Conservation (phyloP, 2,329 filamentous ascomycete species). For the Eurotiales sp. region DNA sequence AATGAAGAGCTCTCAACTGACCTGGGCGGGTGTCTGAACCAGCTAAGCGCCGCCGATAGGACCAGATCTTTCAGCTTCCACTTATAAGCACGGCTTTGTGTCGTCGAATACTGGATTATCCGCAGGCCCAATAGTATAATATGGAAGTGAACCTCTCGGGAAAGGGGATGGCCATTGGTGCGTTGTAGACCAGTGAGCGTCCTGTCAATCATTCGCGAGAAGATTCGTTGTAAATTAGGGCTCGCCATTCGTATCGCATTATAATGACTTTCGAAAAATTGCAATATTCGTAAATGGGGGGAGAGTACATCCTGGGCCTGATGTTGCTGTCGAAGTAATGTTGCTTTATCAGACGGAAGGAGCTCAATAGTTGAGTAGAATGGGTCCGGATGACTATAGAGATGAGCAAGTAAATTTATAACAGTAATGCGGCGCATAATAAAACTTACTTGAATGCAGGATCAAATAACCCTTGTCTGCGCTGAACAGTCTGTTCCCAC, state of each 20-base stretch:
- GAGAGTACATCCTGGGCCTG: conserved; percentile 76
- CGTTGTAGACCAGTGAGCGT: conserved; percentile 72
- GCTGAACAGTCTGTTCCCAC: conserved; percentile 81
- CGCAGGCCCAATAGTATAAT: conserved; percentile 77
- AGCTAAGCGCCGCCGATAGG: conserved; percentile 77
- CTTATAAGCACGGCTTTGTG: conserved; percentile 60
- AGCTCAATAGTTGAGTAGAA: conserved; percentile 92
- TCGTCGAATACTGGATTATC: conserved; percentile 68
- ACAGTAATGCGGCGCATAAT: background rate
- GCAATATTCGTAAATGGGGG: conserved; percentile 78
- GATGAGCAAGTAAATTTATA: background rate
- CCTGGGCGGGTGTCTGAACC: conserved; percentile 79
- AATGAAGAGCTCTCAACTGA: conserved; percentile 24
- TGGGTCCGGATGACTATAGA: conserved; percentile 66
- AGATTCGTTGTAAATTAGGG: conserved; percentile 74
- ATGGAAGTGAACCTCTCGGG: conserved; percentile 87
- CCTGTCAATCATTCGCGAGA: conserved; percentile 72
- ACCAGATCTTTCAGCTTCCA: conserved; percentile 88
- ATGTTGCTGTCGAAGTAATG: conserved; percentile 71
- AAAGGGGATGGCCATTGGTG: conserved; percentile 75
- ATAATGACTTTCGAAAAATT: conserved; percentile 92
- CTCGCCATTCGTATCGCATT: conserved; percentile 86
- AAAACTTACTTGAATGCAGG: conserved; percentile 57
- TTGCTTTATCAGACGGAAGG: conserved; percentile 78
- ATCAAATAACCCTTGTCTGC: conserved; percentile 77